Evolutionary conservation across 805 yeast species (phyloP), one percentile per base, ranked within the genome.

Genomic region (Teunomyces barrocoloradensis): DNA sequence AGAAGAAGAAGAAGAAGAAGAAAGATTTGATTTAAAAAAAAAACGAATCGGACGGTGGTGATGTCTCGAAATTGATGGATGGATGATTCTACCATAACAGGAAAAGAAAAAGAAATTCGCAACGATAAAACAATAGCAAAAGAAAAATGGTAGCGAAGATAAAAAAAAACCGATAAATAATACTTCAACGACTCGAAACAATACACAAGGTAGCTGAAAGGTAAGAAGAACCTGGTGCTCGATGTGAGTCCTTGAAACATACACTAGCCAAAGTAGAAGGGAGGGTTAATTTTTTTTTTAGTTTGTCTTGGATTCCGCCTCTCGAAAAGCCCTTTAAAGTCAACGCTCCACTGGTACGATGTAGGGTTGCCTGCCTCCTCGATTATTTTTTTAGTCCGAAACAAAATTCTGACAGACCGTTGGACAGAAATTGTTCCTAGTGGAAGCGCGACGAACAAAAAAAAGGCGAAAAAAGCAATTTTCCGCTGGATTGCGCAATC

Each of bases 71-170:
- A 36, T 32, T 40, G 39, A 28, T 29, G 25, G 28, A 21, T 5
- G 35, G 21, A 3, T 12, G 21, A 28, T 10, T 9, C 17, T 35
- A 9, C 28, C 44, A 20, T 29, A 29, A 21, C 29, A 13, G 40
- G 40, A 6, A 37, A 23, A 23, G 29, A 37, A 37, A 37, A 37
- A 37, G 40, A 37, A 37, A 37, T 37, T 37, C 38, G 23, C 40
- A 13, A 37, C 10, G 27, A 25, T 25, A 25, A 25, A 15, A 23
- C 23, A 20, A 37, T 37, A 32, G 18, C 20, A 37, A 37, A 37
- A 23, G 40, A 23, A 21, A 23, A 3, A 21, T n/a, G 25, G 40
- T 23, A 37, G 28, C 40, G 40, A 23, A 37, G 29, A 37, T 23
- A n/a, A 21, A 37, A 21, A 21, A 21, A 37, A 37, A 21, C 27